Evolutionary conservation across 1,284 basidiomycete species (phyloP).

Genomic region (Pseudozyma sp.): DNA sequence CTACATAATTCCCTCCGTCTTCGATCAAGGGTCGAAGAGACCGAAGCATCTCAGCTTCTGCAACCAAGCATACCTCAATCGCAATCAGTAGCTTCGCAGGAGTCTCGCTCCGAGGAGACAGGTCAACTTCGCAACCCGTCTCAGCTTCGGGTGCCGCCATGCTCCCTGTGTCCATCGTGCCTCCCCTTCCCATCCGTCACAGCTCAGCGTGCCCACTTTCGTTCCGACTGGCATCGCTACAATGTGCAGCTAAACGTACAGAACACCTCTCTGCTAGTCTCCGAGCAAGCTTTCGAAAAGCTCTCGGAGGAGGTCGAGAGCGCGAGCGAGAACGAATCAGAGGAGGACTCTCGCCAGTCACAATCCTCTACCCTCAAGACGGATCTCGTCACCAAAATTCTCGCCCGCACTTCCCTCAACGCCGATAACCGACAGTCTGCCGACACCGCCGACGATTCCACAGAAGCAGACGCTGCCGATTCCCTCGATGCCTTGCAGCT

Average conservation of each 20-base stretch:
- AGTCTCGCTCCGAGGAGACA: conserved; percentile 6
- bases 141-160: conserved; percentile 44
- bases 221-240: conserved; percentile 97
- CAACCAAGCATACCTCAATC: conserved; percentile 2
- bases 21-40: conserved; percentile 33
- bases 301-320: conserved; percentile 52
- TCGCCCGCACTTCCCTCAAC: conserved; percentile 43
- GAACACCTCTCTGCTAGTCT: conserved; percentile 25
- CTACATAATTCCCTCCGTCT: conserved; percentile 39
- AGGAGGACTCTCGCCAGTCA: conserved; percentile 23
- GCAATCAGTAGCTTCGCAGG: conserved; percentile 8
- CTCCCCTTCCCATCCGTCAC: conserved; percentile 79
- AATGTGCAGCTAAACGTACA: conserved; percentile 78
- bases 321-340: conserved; percentile 43
- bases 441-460: conserved; percentile 17
- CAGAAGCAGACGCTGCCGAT: conserved; percentile 70
- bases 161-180: conserved; percentile 66
- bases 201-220: conserved; percentile 87
- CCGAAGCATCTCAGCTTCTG: conserved; percentile 33
- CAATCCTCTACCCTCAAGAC: conserved; percentile 22
- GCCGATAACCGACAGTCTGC: neutral
- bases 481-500: conserved; percentile 71
- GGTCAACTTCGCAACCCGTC: conserved; percentile 18
- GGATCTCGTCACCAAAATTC: conserved; percentile 54
- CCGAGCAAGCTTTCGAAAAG: conserved; percentile 42